A percentile compares a stretch with the other conserved stretches of the same genome.
Evolutionary conservation across 2,329 filamentous ascomycete species (phyloP).

Genomic region (Proliferodiscus dingleyae): DNA sequence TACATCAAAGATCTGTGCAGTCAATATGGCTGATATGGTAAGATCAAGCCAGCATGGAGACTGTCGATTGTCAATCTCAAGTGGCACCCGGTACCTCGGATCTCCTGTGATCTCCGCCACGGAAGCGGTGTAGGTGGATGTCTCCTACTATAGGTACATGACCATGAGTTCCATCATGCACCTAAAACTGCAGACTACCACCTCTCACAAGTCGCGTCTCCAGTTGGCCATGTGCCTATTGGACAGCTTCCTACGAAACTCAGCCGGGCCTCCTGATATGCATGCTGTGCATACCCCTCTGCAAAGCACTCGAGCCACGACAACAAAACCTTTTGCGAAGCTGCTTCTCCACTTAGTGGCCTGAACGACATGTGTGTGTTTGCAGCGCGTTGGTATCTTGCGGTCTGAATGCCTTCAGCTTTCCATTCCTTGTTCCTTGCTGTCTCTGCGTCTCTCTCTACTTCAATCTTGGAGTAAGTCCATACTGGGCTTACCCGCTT

Average conservation of each 20-base stretch:
- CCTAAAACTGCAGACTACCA: constrained; percentile 5
- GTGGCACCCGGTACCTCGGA: not conserved
- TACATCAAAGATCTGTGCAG: too few species aligned
- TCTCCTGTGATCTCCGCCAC: not conserved
- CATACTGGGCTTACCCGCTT: not conserved
- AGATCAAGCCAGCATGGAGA: too few species aligned
- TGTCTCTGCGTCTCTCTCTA: constrained; percentile 1
- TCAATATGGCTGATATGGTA: too few species aligned
- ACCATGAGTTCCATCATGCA: not conserved
- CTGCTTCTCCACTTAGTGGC: constrained; percentile 2
- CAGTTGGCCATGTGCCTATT: not conserved
- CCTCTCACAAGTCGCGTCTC: too few species aligned
- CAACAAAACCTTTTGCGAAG: constrained; percentile 12
- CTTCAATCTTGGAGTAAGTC: not conserved
- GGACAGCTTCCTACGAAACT: not conserved
- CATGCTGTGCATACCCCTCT: constrained; percentile 22
- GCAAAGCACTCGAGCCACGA: constrained; percentile 32
- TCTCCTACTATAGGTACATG: not conserved
- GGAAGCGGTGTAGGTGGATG: constrained; percentile 12
- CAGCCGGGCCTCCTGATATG: constrained; percentile 21
- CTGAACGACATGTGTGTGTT: not conserved
- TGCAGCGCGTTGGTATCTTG: constrained; percentile 4
- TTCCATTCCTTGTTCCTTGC: constrained; percentile 15
- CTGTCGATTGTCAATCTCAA: not conserved
- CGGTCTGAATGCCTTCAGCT: constrained; percentile 22